A percentile compares a stretch with the other conserved stretches of the same genome.
Evolutionary conservation across 495 filamentous ascomycete genomes (phyloP).

Genomic region (Xylaria scruposa): DNA sequence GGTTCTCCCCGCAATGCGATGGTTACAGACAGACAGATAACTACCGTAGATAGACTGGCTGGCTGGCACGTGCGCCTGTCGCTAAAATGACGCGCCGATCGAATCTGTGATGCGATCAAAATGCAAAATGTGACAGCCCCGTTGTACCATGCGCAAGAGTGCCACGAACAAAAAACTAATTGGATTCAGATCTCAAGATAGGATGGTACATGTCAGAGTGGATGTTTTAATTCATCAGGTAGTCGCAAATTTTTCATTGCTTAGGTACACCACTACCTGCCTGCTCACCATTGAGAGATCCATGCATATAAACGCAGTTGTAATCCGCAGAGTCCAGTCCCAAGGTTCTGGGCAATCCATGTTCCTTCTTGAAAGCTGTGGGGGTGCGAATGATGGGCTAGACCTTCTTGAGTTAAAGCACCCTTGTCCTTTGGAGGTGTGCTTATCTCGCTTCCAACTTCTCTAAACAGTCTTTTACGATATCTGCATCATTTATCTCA

Average conservation of each 20-base stretch:
- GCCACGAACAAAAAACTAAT: neutral
- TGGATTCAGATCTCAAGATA: neutral
- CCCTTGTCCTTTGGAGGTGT: neutral
- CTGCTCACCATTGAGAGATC: neutral
- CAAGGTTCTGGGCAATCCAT: neutral
- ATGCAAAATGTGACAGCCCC: neutral
- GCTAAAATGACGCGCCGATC: conserved; percentile 14
- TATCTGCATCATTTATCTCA: neutral
- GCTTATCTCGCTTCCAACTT: neutral
- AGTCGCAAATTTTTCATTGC: neutral
- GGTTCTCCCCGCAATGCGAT: neutral
- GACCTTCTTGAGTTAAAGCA: neutral
- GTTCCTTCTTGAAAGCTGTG: neutral
- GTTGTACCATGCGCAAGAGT: neutral
- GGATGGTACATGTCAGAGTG: neutral
- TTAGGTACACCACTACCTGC: too few species aligned
- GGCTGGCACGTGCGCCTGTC: conserved; percentile 6
- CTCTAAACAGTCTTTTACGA: neutral
- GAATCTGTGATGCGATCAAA: neutral
- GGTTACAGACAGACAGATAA: conserved; percentile 2
- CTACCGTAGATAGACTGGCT: neutral
- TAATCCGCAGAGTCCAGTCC: neutral
- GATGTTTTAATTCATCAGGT: neutral
- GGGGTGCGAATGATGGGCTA: neutral
- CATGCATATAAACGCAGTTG: neutral